Evolutionary conservation across 2,329 filamentous ascomycete genomes (phyloP).

Genomic region (Hortaea sp.): DNA sequence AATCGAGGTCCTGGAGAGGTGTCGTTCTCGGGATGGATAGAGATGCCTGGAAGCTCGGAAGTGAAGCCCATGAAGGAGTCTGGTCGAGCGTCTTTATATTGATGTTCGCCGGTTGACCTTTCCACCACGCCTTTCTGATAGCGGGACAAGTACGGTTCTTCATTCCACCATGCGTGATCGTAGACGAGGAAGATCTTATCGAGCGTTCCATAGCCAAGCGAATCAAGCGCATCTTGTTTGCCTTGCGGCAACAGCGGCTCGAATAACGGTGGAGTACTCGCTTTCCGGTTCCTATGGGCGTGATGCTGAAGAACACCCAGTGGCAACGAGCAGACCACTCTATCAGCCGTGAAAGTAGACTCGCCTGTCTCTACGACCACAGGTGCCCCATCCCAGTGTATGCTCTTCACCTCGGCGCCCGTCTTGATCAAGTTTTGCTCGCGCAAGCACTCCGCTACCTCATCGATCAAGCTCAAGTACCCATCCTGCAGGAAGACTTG

Average conservation of each 20-base stretch:
- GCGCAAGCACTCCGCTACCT: conserved; percentile 12
- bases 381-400: conserved; percentile 9
- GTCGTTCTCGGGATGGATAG: conserved; percentile 9
- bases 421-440: conserved; percentile 4
- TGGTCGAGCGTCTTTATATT: neutral
- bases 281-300: neutral
- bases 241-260: conserved; percentile 9
- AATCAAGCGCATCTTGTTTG: conserved; percentile 8
- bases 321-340: conserved; percentile 15
- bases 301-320: conserved; percentile 13
- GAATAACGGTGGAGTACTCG: conserved; percentile 5
- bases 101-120: neutral
- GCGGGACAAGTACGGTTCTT: conserved; percentile 11
- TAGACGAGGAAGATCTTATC: conserved; percentile 18
- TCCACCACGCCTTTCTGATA: conserved; percentile 8
- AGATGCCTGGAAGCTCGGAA: conserved; percentile 11
- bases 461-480: conserved; percentile 12
- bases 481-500: conserved; percentile 19
- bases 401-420: conserved; percentile 6
- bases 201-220: conserved; percentile 16
- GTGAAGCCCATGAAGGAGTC: conserved; percentile 15
- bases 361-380: conserved; percentile 8
- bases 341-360: conserved; percentile 8
- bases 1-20: conserved; percentile 6
- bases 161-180: conserved; percentile 12